These are phyloP conservation scores for Kodamaea kaohsiungensis DNA, from an alignment of 805 yeast genomes.

Conservation along the genomic window DNA sequence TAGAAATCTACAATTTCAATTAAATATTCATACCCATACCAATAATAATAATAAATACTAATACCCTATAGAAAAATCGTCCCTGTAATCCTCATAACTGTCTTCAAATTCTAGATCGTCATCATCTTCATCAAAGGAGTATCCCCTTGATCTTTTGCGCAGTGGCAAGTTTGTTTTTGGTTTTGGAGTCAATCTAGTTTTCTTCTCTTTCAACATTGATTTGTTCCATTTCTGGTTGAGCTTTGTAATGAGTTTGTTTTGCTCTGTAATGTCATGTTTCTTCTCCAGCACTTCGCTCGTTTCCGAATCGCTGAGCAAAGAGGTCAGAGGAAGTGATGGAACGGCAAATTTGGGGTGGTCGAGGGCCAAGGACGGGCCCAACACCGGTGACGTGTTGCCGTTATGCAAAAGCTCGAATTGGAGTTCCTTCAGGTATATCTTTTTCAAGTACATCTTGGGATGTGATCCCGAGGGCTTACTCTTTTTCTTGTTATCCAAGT, in stretches of 20 bases:
- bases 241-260: slow-evolving; percentile 34
- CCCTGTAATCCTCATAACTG: slow-evolving; percentile 12
- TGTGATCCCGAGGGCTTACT: neutral
- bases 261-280: slow-evolving; percentile 17
- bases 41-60: neutral
- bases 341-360: slow-evolving; percentile 14
- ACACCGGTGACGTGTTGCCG: slow-evolving; percentile 12
- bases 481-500: slow-evolving; percentile 3
- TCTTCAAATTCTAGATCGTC: slow-evolving; percentile 12
- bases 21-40: neutral
- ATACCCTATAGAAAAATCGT: slow-evolving; percentile 1
- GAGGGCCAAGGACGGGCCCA: slow-evolving; percentile 10
- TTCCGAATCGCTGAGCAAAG: neutral
- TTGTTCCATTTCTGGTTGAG: slow-evolving; percentile 45
- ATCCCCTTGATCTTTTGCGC: slow-evolving; percentile 19
- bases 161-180: neutral
- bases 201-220: slow-evolving; percentile 14
- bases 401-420: slow-evolving; percentile 34
- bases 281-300: neutral
- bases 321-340: slow-evolving; percentile 1
- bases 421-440: slow-evolving; percentile 38
- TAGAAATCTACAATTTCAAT: neutral
- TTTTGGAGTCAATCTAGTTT: neutral
- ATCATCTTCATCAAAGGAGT: slow-evolving; percentile 18
- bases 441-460: slow-evolving; percentile 23